A percentile compares a stretch with the other conserved stretches of the same genome.
Evolutionary conservation across 768 basidiomycete species (phyloP).

Genomic region (Floccularia luteovirens): DNA sequence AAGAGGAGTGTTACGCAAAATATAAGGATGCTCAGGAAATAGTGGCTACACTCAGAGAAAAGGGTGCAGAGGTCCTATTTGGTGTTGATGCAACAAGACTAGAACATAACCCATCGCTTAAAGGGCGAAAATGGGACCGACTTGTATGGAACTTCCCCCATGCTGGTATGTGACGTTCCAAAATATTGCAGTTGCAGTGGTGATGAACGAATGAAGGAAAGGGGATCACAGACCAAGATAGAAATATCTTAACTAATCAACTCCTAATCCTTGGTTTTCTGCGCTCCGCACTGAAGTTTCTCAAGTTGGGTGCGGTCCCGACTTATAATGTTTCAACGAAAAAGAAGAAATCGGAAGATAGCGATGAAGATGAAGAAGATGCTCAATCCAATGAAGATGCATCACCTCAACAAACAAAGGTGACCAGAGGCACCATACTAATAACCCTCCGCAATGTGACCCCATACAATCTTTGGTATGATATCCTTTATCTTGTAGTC

Average conservation of each 20-base stretch:
- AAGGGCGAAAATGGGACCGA: slow-evolving; percentile 61
- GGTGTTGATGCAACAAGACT: slow-evolving; percentile 79
- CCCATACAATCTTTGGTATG: slow-evolving; percentile 84
- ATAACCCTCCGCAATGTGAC: slow-evolving; percentile 81
- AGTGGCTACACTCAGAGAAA: slow-evolving; percentile 42
- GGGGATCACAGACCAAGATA: slow-evolving; percentile 88
- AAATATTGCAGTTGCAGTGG: too few species aligned
- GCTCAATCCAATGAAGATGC: slow-evolving; percentile 14
- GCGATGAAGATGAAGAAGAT: slow-evolving; percentile 33
- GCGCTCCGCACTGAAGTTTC: slow-evolving; percentile 55
- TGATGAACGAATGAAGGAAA: slow-evolving; percentile 40
- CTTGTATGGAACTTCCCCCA: slow-evolving; percentile 97
- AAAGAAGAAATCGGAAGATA: slow-evolving; percentile 37
- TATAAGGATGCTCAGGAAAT: slow-evolving; percentile 68
- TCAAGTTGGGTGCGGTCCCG: slow-evolving; percentile 54
- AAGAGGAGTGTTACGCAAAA: slow-evolving; percentile 70
- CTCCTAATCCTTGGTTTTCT: slow-evolving; percentile 76
- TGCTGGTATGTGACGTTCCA: slow-evolving; percentile 78
- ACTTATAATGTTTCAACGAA: slow-evolving; percentile 27
- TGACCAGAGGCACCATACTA: slow-evolving; percentile 64
- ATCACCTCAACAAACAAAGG: slow-evolving; percentile 11
- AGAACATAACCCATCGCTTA: slow-evolving; percentile 49
- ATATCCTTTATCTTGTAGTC: slow-evolving; percentile 6
- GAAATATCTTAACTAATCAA: slow-evolving; percentile 90
- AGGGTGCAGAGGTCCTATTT: slow-evolving; percentile 71